Evolutionary conservation across 2,329 filamentous ascomycete species (phyloP).

Genomic region (Aspergillus bombycis): DNA sequence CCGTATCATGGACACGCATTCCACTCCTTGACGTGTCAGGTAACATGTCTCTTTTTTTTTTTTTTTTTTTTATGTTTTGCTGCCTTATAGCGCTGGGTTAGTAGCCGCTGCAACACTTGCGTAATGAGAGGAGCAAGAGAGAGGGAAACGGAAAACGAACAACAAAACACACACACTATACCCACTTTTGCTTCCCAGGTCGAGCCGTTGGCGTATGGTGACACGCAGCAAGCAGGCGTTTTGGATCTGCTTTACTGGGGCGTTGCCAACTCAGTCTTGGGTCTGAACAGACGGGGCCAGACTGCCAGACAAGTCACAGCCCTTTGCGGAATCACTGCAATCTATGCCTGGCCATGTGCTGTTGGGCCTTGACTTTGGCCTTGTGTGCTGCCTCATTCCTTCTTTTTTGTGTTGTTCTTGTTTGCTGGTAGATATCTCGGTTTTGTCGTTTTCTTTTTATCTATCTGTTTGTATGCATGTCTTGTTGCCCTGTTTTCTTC

Average conservation of each 20-base stretch:
- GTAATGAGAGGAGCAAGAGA: not conserved
- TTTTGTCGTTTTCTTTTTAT: too few relatives aligned
- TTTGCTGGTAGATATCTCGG: not conserved
- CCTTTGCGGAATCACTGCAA: not conserved
- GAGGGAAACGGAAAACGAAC: not conserved
- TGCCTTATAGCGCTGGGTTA: not conserved
- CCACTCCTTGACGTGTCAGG: not conserved
- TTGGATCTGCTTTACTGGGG: not conserved
- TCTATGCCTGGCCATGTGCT: not conserved
- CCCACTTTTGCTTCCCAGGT: not conserved
- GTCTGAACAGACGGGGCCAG: not conserved
- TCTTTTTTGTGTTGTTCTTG: not conserved
- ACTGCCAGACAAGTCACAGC: not conserved
- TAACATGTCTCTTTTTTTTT: not conserved
- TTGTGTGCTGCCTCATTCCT: not conserved
- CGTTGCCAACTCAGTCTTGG: not conserved
- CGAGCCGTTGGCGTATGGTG: not conserved
- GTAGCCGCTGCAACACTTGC: not conserved
- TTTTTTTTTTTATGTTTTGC: too few relatives aligned
- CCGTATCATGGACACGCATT: not conserved
- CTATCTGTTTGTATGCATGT: not conserved
- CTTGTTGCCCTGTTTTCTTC: not conserved
- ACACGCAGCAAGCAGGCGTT: not conserved
- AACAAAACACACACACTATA: not conserved
- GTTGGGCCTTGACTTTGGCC: not conserved